phyloP scores from a whole-genome alignment of 495 filamentous ascomycete species.

The Cercophora newfieldiana region DNA sequence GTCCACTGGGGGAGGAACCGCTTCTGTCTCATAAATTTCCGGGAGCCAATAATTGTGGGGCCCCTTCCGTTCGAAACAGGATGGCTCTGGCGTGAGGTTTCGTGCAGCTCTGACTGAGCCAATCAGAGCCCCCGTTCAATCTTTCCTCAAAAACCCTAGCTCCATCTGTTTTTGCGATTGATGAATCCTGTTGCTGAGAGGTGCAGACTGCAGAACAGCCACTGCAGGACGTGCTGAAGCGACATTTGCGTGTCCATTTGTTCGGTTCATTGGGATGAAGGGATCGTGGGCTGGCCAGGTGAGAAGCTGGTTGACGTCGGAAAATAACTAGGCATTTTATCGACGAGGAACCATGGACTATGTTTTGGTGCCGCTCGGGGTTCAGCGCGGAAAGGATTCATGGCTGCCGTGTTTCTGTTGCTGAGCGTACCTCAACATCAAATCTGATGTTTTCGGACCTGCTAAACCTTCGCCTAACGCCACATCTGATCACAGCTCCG shows the following conservation, averaged over 20 bases:
- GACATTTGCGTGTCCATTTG: slow-evolving; percentile 1
- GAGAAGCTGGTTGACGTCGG: not conserved
- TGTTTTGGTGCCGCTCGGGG: not conserved
- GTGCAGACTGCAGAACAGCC: slow-evolving; percentile 2
- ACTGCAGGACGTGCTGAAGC: slow-evolving; percentile 11
- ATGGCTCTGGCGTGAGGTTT: slow-evolving; percentile 9
- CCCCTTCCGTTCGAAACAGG: slow-evolving; percentile 9
- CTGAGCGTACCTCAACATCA: not conserved
- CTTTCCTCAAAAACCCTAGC: slow-evolving; percentile 3
- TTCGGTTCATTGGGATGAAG: not conserved
- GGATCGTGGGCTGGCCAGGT: not conserved
- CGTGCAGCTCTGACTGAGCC: slow-evolving; percentile 15
- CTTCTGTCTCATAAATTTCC: slow-evolving; percentile 19
- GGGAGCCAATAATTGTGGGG: slow-evolving; percentile 9
- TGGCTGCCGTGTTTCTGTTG: not conserved
- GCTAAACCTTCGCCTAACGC: not conserved
- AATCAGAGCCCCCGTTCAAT: not conserved
- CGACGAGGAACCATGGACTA: not conserved
- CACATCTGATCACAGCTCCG: not conserved
- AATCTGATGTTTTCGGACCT: too few relatives aligned
- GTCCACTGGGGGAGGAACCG: not conserved
- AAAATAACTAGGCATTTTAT: not conserved
- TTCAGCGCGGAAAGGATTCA: not conserved
- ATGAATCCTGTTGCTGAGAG: not conserved
- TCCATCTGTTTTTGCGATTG: not conserved